A percentile compares a stretch with the other conserved stretches of the same genome.
Conservation (phyloP, 2,329 filamentous ascomycete genomes). For the Pezicula radicicola region DNA sequence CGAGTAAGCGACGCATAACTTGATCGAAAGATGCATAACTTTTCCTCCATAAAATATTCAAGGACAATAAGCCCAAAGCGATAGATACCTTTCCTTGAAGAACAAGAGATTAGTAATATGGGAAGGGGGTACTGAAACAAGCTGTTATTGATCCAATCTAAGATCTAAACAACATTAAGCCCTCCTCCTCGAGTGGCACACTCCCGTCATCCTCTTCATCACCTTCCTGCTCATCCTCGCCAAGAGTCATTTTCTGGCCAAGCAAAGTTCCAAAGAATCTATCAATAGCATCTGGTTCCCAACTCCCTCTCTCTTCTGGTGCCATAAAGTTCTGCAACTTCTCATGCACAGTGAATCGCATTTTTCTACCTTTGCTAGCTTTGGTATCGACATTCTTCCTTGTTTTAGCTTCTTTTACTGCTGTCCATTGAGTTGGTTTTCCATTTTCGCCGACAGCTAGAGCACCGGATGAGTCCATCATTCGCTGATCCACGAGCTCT, state of each 20-base stretch:
- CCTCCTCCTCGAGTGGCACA: constrained; percentile 27
- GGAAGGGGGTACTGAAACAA: too few species aligned
- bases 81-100: too few species aligned
- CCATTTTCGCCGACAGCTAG: constrained; percentile 31
- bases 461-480: constrained; percentile 55
- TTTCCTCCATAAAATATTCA: too few species aligned
- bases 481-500: constrained; percentile 87
- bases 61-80: too few species aligned
- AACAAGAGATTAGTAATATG: too few species aligned
- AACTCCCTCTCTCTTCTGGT: constrained; percentile 74
- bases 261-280: constrained; percentile 73
- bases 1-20: too few species aligned
- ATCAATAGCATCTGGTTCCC: constrained; percentile 79
- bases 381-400: constrained; percentile 87
- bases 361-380: constrained; percentile 90
- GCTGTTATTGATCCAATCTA: constrained; percentile 3
- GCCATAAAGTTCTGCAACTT: constrained; percentile 99
- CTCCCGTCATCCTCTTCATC: constrained; percentile 50
- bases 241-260: constrained; percentile 65
- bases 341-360: constrained; percentile 93
- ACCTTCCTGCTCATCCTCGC: constrained; percentile 49
- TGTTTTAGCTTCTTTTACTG: constrained; percentile 73
- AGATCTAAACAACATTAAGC: constrained; percentile 29
- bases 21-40: too few species aligned
- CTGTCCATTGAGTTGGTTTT: constrained; percentile 53